Evolutionary conservation across 2,329 filamentous ascomycete species (phyloP).

Genomic region (Emergomyces orientalis): DNA sequence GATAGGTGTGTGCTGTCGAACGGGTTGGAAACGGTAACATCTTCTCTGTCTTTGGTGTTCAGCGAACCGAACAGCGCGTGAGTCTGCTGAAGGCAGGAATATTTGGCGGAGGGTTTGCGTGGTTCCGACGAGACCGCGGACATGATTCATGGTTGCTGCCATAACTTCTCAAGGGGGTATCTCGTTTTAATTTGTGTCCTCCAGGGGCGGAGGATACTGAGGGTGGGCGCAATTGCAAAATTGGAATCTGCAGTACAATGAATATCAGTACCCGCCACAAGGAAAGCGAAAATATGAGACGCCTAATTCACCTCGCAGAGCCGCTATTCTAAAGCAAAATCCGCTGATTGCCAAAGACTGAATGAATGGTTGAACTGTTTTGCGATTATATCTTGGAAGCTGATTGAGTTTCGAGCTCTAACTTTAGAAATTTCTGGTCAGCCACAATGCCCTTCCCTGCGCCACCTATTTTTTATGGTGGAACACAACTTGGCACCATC

Average conservation of each 20-base stretch:
- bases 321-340: not conserved
- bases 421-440: not conserved
- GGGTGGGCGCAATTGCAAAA: not conserved
- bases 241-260: not conserved
- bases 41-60: constrained; percentile 1
- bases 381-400: not conserved
- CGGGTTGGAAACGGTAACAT: constrained; percentile 5
- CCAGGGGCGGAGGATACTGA: not conserved
- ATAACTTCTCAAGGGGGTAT: not conserved
- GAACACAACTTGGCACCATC: constrained; percentile 4
- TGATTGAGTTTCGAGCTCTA: not conserved
- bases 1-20: not conserved
- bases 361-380: not conserved
- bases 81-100: constrained; percentile 2
- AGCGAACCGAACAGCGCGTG: not conserved
- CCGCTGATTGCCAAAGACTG: not conserved
- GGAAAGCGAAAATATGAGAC: not conserved
- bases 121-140: constrained; percentile 21
- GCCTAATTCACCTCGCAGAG: not conserved
- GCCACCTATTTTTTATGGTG: not conserved
- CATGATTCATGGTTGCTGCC: constrained; percentile 25
- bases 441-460: not conserved
- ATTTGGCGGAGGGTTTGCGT: constrained; percentile 4
- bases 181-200: not conserved
- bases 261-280: not conserved